Percentiles rank a stretch among this genome's conserved stretches.
These are phyloP conservation scores for Podospora tetraspora DNA, from an alignment of 495 filamentous ascomycete species.

Conservation along the genomic window DNA sequence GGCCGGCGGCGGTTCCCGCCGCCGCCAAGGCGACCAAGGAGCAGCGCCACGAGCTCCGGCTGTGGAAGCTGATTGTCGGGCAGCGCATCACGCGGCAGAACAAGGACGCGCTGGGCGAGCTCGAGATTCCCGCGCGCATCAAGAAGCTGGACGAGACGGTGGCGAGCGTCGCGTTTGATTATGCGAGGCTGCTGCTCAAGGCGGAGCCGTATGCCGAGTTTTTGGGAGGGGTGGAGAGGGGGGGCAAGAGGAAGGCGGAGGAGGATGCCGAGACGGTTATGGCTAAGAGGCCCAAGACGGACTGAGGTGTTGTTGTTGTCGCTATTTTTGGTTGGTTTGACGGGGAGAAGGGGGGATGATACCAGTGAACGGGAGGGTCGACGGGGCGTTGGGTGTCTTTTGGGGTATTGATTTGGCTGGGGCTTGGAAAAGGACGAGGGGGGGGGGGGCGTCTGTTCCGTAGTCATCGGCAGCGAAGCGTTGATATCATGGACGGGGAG, in stretches of 20 bases:
- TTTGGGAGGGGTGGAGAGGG: neutral
- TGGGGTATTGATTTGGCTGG: neutral
- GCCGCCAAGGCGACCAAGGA: constrained; percentile 19
- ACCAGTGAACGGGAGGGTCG: neutral
- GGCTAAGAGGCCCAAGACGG: neutral
- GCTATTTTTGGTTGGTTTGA: neutral
- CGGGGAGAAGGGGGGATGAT: neutral
- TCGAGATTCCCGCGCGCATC: constrained; percentile 70
- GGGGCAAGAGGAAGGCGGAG: neutral
- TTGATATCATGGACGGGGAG: neutral
- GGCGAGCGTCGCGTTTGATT: constrained; percentile 74
- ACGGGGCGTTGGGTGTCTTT: neutral
- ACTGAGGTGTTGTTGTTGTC: neutral
- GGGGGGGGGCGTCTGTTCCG: neutral
- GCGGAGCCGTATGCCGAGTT: constrained; percentile 12
- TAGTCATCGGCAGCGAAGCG: neutral
- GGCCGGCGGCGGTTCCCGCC: constrained; percentile 9
- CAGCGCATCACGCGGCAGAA: constrained; percentile 76
- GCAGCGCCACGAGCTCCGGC: constrained; percentile 53
- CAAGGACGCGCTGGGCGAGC: constrained; percentile 66
- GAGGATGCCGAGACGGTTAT: neutral
- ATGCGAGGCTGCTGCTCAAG: constrained; percentile 57
- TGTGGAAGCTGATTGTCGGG: constrained; percentile 82
- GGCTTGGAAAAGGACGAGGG: neutral
- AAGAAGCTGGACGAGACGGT: constrained; percentile 77